These are phyloP conservation scores for Ilyonectria destructans DNA, from an alignment of 2,329 filamentous ascomycete genomes.

Conservation along the genomic window DNA sequence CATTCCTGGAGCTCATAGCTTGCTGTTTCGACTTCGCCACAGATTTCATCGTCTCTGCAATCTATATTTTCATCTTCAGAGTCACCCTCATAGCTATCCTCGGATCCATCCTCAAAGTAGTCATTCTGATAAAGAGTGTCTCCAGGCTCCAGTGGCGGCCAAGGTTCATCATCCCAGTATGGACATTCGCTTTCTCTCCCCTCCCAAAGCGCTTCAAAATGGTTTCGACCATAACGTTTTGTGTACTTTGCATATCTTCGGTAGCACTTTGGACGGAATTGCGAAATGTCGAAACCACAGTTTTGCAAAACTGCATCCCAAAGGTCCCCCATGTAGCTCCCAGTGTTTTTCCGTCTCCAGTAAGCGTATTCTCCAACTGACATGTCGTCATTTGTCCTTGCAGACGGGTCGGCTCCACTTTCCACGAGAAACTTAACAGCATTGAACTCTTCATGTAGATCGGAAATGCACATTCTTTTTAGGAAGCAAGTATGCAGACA, in stretches of 20 bases:
- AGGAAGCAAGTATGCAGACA: constrained; percentile 20
- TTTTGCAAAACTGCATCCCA: constrained; percentile 31
- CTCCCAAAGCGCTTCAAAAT: constrained; percentile 18
- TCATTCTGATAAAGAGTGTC: too few species aligned
- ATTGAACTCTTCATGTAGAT: neutral
- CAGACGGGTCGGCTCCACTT: constrained; percentile 3
- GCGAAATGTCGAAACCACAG: constrained; percentile 10
- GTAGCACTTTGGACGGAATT: constrained; percentile 2
- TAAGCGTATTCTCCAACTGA: constrained; percentile 22
- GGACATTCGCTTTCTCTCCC: constrained; percentile 20
- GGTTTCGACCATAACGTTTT: neutral
- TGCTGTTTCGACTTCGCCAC: neutral
- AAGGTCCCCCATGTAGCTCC: constrained; percentile 6
- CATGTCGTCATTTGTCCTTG: neutral
- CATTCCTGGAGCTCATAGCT: neutral
- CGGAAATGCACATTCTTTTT: constrained; percentile 1
- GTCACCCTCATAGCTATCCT: too few species aligned
- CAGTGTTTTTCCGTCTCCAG: neutral
- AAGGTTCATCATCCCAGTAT: constrained; percentile 24
- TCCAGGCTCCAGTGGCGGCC: constrained; percentile 16
- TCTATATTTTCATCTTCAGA: too few species aligned
- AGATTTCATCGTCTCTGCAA: neutral
- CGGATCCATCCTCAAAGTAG: too few species aligned
- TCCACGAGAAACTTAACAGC: constrained; percentile 8
- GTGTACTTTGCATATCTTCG: constrained; percentile 10